A percentile compares a stretch with the other conserved stretches of the same genome.
Conservation (phyloP, 139 green algal genomes). For the Chlamydomonas asymmetrica region DNA sequence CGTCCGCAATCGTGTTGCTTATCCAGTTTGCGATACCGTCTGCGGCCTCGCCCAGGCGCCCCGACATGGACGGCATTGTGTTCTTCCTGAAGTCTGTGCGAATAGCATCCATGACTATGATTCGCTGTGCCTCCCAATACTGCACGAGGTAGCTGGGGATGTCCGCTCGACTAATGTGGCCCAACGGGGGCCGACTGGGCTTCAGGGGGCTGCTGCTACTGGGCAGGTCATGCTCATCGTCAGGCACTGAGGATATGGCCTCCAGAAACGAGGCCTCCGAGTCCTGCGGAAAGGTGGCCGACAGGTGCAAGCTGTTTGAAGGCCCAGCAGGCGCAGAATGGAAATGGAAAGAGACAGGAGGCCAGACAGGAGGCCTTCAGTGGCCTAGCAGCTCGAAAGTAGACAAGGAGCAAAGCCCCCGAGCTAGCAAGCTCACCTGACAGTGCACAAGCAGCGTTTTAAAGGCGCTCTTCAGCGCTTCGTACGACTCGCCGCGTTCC, state of each 20-base stretch:
- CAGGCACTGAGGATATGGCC: no score
- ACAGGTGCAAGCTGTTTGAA: no score
- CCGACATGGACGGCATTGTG: slow-evolving; percentile 18
- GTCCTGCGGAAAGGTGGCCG: no score
- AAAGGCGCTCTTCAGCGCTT: slow-evolving; percentile 35
- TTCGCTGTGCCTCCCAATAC: slow-evolving; percentile 71
- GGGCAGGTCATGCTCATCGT: no score
- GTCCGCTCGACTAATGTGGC: slow-evolving; percentile 23
- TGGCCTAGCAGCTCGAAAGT: no score
- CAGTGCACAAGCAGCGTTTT: slow-evolving; percentile 56
- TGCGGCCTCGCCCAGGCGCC: no score
- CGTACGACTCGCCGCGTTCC: not conserved
- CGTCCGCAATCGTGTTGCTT: slow-evolving; percentile 21
- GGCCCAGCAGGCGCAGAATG: not conserved
- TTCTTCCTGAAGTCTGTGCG: slow-evolving; percentile 51
- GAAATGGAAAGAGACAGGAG: not conserved
- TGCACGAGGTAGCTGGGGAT: slow-evolving; percentile 52
- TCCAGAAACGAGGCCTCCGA: no score
- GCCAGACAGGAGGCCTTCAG: slow-evolving; percentile 16
- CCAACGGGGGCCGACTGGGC: not conserved
- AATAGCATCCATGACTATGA: slow-evolving; percentile 74
- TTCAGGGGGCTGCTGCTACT: not conserved
- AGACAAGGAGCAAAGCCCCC: no score
- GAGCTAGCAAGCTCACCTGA: slow-evolving; percentile 30
- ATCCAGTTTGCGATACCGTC: slow-evolving; percentile 10